These are phyloP conservation scores for Rhizopogon vesiculosus DNA, from an alignment of 768 basidiomycete genomes.

Conservation along the genomic window DNA sequence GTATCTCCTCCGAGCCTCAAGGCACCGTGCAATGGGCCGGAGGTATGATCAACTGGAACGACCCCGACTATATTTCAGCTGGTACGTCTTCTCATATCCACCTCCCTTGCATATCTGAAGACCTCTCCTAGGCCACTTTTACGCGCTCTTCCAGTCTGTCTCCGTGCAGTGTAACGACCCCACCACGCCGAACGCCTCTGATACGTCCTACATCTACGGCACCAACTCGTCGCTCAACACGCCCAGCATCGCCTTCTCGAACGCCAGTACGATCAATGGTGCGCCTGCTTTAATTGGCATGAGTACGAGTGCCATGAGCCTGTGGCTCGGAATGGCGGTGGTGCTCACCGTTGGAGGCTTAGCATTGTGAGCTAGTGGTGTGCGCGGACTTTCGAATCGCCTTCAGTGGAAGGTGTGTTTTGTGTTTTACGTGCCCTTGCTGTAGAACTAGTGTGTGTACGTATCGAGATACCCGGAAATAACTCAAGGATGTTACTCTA, in stretches of 20 bases:
- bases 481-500: no score
- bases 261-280: conserved; percentile 50
- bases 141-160: conserved; percentile 57
- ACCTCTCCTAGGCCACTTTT: conserved; percentile 57
- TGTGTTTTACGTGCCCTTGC: no score
- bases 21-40: conserved; percentile 81
- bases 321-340: conserved; percentile 7
- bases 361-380: conserved; percentile 13
- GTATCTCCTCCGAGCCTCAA: conserved; percentile 50
- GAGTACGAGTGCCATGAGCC: conserved; percentile 8
- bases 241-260: conserved; percentile 55
- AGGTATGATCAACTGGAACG: conserved; percentile 76
- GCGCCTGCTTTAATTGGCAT: conserved; percentile 8
- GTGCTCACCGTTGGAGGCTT: conserved; percentile 11
- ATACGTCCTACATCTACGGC: conserved; percentile 63
- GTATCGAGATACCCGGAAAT: no score
- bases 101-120: background rate
- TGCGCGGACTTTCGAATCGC: background rate
- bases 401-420: background rate
- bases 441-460: background rate
- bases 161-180: conserved; percentile 61
- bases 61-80: conserved; percentile 71
- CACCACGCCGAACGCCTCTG: conserved; percentile 33
- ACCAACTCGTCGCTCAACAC: conserved; percentile 46
- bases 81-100: conserved; percentile 30